Conservation (phyloP, 2,329 filamentous ascomycete genomes). For the Pseudogymnoascus sp. region DNA sequence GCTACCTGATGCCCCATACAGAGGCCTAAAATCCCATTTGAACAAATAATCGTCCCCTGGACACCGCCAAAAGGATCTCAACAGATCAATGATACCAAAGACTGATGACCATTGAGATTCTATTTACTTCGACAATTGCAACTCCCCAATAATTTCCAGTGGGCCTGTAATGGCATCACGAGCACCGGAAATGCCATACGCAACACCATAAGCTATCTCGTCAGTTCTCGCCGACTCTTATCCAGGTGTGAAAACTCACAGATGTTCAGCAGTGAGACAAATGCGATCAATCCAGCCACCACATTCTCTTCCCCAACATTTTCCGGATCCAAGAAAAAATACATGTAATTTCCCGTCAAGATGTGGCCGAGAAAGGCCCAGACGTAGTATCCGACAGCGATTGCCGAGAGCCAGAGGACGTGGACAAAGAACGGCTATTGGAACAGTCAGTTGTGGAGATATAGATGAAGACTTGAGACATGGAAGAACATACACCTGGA, state of each 20-base stretch:
- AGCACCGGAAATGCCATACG: constrained; percentile 18
- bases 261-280: constrained; percentile 16
- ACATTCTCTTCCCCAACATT: constrained; percentile 22
- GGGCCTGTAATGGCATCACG: constrained; percentile 13
- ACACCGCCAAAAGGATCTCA: not conserved
- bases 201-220: constrained; percentile 16
- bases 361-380: constrained; percentile 25
- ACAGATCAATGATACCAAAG: not conserved
- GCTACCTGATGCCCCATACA: not conserved
- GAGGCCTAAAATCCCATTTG: not conserved
- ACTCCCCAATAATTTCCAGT: not conserved
- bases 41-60: not conserved
- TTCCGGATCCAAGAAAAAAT: constrained; percentile 26
- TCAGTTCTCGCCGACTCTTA: not conserved
- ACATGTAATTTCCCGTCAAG: constrained; percentile 21
- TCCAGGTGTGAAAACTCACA: constrained; percentile 16
- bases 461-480: not conserved
- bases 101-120: not conserved
- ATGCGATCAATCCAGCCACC: constrained; percentile 15
- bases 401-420: constrained; percentile 17
- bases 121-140: not conserved
- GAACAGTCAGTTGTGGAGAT: not conserved
- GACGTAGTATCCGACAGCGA: constrained; percentile 21
- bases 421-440: constrained; percentile 21
- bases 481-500: constrained; percentile 19